Base-by-base conservation (phyloP, 805 yeast species). In the Sugiyamaella chiloensis region DNA sequence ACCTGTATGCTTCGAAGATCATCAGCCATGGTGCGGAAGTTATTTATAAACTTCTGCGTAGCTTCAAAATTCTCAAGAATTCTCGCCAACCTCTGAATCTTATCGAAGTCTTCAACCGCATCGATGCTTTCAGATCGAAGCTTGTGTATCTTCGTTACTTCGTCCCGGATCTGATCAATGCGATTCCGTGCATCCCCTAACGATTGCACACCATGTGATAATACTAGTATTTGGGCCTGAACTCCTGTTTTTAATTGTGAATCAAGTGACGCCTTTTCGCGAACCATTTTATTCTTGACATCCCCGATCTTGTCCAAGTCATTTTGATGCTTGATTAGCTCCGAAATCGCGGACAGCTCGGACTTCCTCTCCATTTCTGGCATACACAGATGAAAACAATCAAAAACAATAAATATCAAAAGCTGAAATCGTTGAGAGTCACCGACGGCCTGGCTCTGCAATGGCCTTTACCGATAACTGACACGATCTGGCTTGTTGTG, bases 241-340 rank as follows among this genome's bases (percentile, higher is more conserved):
- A 87, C 78, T 43, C 83, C 85, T 34, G 84, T 67, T 57, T 78
- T 80, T 53, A 91, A 70, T 60, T 88, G 91, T 41, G 83, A 72
- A 56, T 87, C 96, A 9, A 88, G 70, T 2, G 85, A 75, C 0
- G 83, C 74, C 62, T 86, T 87, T 60, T 91, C 96, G 53, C 70
- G 63, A 32, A 50, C 56, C 19, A 70, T 57, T 41, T 63, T 62
- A 46, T 60, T 62, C 34, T 65, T 66, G 34, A 66, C 54, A 4
- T 57, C 58, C 6, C 62, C 53, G 23, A 69, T 58, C 51, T 62
- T 65, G 16, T 65, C 65, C 14, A 71, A 61, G 35, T 68, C 63
- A 46, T 58, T 61, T 12, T 58, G 57, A 29, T 57, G 59, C 29
- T 53, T 48, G 24, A 59, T 45, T 42, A 59, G 52, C 44, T 59